A percentile compares a stretch with the other conserved stretches of the same genome.
phyloP scores from a whole-genome alignment of 2,329 filamentous ascomycete species.

The Xylogone sp. region DNA sequence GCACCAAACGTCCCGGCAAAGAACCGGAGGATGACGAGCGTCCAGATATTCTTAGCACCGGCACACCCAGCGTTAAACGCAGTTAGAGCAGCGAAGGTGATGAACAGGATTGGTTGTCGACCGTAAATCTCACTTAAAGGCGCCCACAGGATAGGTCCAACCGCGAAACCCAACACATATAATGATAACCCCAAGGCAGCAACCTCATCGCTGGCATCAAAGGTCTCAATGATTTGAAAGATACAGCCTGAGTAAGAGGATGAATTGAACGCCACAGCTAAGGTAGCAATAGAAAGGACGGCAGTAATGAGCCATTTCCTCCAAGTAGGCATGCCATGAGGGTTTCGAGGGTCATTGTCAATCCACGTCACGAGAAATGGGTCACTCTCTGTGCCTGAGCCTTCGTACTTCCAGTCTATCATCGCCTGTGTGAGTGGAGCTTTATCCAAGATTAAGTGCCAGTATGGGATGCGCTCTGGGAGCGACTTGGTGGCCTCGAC shows the following conservation, averaged over 20 bases:
- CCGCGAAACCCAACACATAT: conserved; percentile 42
- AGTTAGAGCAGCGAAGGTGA: conserved; percentile 47
- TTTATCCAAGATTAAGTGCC: not conserved
- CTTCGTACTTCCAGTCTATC: conserved; percentile 36
- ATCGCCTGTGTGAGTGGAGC: conserved; percentile 23
- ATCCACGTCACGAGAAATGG: conserved; percentile 52
- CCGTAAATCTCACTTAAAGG: conserved; percentile 38
- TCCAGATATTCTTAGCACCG: conserved; percentile 34
- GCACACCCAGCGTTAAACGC: conserved; percentile 39
- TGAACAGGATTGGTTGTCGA: conserved; percentile 37
- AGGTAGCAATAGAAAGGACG: conserved; percentile 27
- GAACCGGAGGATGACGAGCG: conserved; percentile 38
- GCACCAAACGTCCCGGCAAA: conserved; percentile 41
- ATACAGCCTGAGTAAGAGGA: conserved; percentile 42
- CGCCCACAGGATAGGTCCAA: conserved; percentile 30
- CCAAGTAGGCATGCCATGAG: conserved; percentile 30
- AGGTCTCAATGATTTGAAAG: conserved; percentile 36
- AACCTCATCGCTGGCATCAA: conserved; percentile 35
- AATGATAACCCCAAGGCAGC: conserved; percentile 41
- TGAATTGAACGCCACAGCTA: conserved; percentile 38
- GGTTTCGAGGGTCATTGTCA: conserved; percentile 30
- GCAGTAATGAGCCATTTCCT: conserved; percentile 30
- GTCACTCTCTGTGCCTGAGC: conserved; percentile 48
- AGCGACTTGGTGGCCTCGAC: too few relatives aligned
- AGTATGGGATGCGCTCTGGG: not conserved